Evolutionary conservation across 2,329 filamentous ascomycete species (phyloP), one percentile per base, ranked within the genome.

Genomic region (Xylariaceae sp.): DNA sequence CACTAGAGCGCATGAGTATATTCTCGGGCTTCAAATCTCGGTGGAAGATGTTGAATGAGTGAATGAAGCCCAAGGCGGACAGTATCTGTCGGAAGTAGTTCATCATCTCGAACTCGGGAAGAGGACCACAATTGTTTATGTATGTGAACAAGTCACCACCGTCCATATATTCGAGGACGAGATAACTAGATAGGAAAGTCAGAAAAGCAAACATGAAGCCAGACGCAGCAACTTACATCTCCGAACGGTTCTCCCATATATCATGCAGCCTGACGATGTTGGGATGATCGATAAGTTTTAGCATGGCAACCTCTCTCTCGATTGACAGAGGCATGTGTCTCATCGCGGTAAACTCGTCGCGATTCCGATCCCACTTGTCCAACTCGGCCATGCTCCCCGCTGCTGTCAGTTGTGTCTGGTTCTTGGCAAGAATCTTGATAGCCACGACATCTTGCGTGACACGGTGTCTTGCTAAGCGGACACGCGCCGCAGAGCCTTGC

Each of bases 21-120:
- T 99, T 99, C 75, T 99, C 94, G 0, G 92, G 94, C 75, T 99
- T 99, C 56, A 99, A 80, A 68, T 99, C 94, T 23, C 94, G 89
- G 72, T 99, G 94, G 72, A 92, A 96, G 64, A 99, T 96, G 67
- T 93, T 92, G 76, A 96, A 90, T 2, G 89, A 86, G 74, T 99
- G 94, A 67, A 92, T 96, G 75, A 97, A 97, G 2, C 92, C 86
- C 54, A 99, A 82, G 0, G 91, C 94, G 57, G 90, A 90, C 71
- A 99, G 88, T 65, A 99, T 92, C 74, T 99, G 94, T 44, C 92
- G 87, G 70, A 97, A 97, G 66, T 96, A 88, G 70, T 83, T 89
- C 55, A 97, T 82, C 4, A 90, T 87, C 65, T 93, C 86, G 63
- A 88, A 83, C 74, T 99, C 94, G 0, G 82, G 78, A 2, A 99